Percentiles rank a stretch among this genome's conserved stretches.
phyloP scores from a whole-genome alignment of 495 filamentous ascomycete genomes.

The Xylaria nigripes region DNA sequence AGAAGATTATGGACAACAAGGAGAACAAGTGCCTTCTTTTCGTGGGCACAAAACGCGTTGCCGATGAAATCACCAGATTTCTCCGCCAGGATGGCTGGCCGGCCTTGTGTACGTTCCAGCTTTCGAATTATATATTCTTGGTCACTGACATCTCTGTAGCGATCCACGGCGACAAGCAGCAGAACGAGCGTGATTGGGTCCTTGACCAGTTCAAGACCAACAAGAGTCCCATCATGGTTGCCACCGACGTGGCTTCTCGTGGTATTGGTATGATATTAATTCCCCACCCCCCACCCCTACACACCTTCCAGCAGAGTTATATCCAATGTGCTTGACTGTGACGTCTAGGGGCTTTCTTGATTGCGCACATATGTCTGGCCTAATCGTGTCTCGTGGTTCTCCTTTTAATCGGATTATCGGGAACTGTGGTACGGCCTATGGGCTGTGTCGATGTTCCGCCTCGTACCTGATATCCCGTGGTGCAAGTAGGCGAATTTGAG shows the following conservation, averaged over 20 bases:
- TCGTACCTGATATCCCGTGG: slow-evolving; percentile 52
- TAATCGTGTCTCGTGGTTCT: slow-evolving; percentile 71
- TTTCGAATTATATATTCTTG: not conserved
- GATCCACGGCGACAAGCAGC: slow-evolving; percentile 98
- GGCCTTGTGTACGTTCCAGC: slow-evolving; percentile 70
- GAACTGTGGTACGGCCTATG: slow-evolving; percentile 62
- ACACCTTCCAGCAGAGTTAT: slow-evolving; percentile 54
- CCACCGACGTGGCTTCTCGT: slow-evolving; percentile 96
- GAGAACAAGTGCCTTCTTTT: slow-evolving; percentile 92
- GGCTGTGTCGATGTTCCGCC: slow-evolving; percentile 55
- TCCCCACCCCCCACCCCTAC: slow-evolving; percentile 37
- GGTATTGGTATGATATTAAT: slow-evolving; percentile 97
- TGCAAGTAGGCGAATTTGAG: slow-evolving; percentile 63
- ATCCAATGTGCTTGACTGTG: slow-evolving; percentile 85
- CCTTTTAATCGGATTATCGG: slow-evolving; percentile 69
- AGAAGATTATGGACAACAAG: slow-evolving; percentile 95
- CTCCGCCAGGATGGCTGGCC: slow-evolving; percentile 98
- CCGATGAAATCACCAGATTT: slow-evolving; percentile 97
- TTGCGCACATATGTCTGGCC: slow-evolving; percentile 79
- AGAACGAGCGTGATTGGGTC: slow-evolving; percentile 99
- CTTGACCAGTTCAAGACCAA: slow-evolving; percentile 99
- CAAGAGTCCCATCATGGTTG: slow-evolving; percentile 91
- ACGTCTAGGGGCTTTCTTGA: slow-evolving; percentile 66
- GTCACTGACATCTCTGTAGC: slow-evolving; percentile 52
- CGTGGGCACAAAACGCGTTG: slow-evolving; percentile 96